phyloP scores from a whole-genome alignment of 1,284 basidiomycete genomes.

The Sanghuangporus weigelae region DNA sequence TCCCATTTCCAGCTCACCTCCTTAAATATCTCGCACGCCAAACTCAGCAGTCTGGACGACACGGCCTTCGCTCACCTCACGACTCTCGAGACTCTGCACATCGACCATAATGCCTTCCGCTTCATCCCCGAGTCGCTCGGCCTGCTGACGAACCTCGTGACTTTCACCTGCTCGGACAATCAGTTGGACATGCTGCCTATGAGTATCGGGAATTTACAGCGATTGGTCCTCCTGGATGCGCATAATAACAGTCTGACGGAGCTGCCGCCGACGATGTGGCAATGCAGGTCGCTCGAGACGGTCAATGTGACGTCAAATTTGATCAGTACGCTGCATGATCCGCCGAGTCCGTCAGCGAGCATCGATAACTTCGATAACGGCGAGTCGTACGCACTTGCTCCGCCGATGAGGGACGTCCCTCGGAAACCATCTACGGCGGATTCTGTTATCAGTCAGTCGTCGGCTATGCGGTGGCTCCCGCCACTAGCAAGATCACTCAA shows the following conservation, averaged over 20 bases:
- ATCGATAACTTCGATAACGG: conserved; percentile 3
- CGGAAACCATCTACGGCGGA: conserved; percentile 43
- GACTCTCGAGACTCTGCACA: conserved; percentile 65
- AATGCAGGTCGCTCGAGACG: conserved; percentile 66
- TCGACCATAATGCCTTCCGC: conserved; percentile 88
- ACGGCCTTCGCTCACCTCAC: conserved; percentile 66
- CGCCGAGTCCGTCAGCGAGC: conserved; percentile 31
- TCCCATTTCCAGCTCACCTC: conserved; percentile 65
- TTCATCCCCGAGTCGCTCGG: conserved; percentile 81
- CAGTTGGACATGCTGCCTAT: conserved; percentile 75
- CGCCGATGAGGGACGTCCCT: conserved; percentile 19
- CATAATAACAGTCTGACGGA: conserved; percentile 90
- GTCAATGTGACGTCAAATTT: conserved; percentile 93
- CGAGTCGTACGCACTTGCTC: conserved; percentile 3
- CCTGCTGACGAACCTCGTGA: conserved; percentile 64
- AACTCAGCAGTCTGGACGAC: conserved; percentile 83
- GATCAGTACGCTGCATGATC: conserved; percentile 69
- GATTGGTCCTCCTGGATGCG: conserved; percentile 76
- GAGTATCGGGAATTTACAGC: conserved; percentile 73
- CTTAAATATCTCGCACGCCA: conserved; percentile 88
- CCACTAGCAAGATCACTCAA: conserved; percentile 73
- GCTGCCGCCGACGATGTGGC: conserved; percentile 80
- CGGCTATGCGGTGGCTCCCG: conserved; percentile 36
- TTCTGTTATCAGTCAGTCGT: conserved; percentile 24
- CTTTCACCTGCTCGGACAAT: conserved; percentile 88